These are phyloP conservation scores for Pseudocercospora musae DNA, from an alignment of 2,329 filamentous ascomycete species.

Conservation along the genomic window DNA sequence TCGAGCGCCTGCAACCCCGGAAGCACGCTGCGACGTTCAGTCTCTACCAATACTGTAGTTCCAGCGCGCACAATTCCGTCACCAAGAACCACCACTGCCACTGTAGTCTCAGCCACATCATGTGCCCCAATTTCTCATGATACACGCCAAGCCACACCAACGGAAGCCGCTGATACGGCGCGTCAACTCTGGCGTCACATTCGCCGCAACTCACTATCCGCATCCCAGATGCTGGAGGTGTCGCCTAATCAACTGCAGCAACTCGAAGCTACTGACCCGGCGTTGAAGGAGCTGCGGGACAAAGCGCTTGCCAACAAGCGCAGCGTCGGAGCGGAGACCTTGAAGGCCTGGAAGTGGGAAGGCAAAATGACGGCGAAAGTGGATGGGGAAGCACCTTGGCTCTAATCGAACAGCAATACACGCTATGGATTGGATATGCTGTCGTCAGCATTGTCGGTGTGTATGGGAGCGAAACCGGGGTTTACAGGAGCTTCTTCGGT, in stretches of 20 bases:
- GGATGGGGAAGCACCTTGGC: slow-evolving; percentile 27
- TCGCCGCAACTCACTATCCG: slow-evolving; percentile 32
- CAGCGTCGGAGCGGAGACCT: slow-evolving; percentile 41
- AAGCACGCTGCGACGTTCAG: slow-evolving; percentile 4
- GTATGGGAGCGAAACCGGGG: neutral
- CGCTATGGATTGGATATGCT: neutral
- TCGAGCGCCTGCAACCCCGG: neutral
- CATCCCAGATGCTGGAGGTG: slow-evolving; percentile 24
- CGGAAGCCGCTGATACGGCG: slow-evolving; percentile 30
- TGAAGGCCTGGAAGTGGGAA: slow-evolving; percentile 37
- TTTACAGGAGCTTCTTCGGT: neutral
- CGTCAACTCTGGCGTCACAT: slow-evolving; percentile 40
- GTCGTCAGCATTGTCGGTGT: neutral
- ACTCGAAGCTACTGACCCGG: slow-evolving; percentile 27
- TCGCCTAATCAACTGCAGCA: slow-evolving; percentile 23
- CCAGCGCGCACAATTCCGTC: slow-evolving; percentile 14
- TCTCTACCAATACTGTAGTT: slow-evolving; percentile 12
- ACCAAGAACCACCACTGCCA: slow-evolving; percentile 12
- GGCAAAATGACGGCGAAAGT: slow-evolving; percentile 13
- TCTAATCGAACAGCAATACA: slow-evolving; percentile 13
- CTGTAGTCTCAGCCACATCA: neutral
- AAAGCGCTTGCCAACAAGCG: slow-evolving; percentile 40
- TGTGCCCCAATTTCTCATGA: neutral
- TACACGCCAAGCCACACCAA: slow-evolving; percentile 7
- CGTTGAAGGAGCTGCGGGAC: slow-evolving; percentile 30